Base-by-base conservation (phyloP, 2,329 filamentous ascomycete genomes). In the Didymella keratinophila region DNA sequence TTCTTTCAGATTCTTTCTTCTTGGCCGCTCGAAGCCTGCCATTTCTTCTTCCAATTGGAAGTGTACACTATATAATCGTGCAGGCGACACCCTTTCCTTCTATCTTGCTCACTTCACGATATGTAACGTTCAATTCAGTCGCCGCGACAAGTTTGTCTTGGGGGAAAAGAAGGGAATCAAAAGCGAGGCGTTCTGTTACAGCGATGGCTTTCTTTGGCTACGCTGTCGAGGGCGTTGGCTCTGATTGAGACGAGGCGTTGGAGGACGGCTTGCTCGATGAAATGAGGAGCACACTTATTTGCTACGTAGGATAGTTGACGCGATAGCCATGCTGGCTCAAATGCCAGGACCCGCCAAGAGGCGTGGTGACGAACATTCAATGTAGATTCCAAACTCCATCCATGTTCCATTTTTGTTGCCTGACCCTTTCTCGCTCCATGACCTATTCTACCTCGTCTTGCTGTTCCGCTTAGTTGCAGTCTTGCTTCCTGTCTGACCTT, bases 31-130 rank as follows among this genome's bases (percentile, higher is more conserved):
- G 54, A 57, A 56, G 47, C 52, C 28, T 21, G 65, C 67, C 65
- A 67, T 65, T 64, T 58, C 39, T 67, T 65, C 58, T 58, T 53
- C 51, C 28, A 45, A 44, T 46, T 46, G 59, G 62, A 64, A 66
- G 59, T 72, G 72, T 74, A 73, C 66, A 73, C 66, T 69, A 75
- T 75, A 67, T 75, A 74, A 74, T 74, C 57, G 34, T 53, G 58
- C 54, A 18, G 43, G 47, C 58, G 54, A 49, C 34, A 52, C 46
- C 18, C 16, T 52, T 47, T 61, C 42, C 46, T 57, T 58, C 56
- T 59, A 45, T 54, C 49, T 50, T 58, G 32, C 49, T 53, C 58
- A 54, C 37, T 46, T 50, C 50, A 47, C 43, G 57, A 60, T 44
- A 42, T 60, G 43, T 60, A 55, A 56, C 57, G 57, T 55, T 52